phyloP scores from a whole-genome alignment of 176 grass and related monocot genomes.

The Zizania latifolia region DNA sequence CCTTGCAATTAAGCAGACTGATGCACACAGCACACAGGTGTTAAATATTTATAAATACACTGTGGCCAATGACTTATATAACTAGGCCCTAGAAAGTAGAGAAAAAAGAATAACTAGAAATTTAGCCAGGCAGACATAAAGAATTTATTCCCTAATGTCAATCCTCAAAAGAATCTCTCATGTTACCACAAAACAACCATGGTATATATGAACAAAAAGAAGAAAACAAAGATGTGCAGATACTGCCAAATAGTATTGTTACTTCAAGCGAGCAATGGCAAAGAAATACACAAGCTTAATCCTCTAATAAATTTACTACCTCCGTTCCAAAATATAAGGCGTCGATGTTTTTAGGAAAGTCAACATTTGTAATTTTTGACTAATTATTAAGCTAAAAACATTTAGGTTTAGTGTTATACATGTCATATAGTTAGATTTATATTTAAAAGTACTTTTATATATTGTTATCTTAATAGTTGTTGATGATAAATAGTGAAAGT shows the following conservation, averaged over 20 bases:
- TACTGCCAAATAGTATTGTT: not conserved
- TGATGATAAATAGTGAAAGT: no score
- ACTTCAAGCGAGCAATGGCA: not conserved
- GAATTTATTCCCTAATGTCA: slow-evolving; percentile 10
- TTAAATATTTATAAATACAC: not conserved
- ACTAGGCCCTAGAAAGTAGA: not conserved
- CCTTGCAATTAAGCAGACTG: not conserved
- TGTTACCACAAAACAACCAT: not conserved
- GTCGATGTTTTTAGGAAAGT: no score
- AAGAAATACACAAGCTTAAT: not conserved
- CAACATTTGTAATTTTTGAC: no score
- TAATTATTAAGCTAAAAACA: no score
- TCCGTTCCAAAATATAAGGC: no score
- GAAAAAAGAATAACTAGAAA: not conserved
- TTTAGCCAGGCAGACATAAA: not conserved
- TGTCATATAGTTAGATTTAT: no score
- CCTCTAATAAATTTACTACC: not conserved
- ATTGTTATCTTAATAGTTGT: no score
- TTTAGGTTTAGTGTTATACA: no score
- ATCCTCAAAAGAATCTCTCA: not conserved
- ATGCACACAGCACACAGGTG: not conserved
- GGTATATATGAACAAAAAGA: not conserved
- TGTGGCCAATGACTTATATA: not conserved
- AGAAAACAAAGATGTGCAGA: not conserved
- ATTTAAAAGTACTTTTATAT: no score